Percentiles rank a stretch among this genome's conserved stretches.
phyloP scores from a whole-genome alignment of 2,329 filamentous ascomycete genomes.

The Nigrospora osmanthi region DNA sequence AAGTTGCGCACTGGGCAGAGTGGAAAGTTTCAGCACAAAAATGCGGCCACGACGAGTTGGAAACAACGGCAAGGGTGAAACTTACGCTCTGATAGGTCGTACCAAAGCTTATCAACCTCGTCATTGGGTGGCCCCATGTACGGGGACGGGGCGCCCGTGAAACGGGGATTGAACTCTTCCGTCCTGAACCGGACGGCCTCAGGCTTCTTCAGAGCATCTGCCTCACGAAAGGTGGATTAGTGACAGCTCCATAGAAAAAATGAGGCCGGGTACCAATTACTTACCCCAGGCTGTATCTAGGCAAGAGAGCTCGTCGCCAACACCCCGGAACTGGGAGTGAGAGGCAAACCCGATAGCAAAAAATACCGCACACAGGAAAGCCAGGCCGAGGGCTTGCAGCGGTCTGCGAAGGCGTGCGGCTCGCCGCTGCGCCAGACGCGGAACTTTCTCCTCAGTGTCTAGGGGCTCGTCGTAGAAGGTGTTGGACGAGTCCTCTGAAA shows the following conservation, averaged over 20 bases:
- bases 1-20: neutral
- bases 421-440: neutral
- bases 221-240: neutral
- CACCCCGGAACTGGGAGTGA: neutral
- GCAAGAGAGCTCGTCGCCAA: neutral
- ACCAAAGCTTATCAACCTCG: neutral
- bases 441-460: neutral
- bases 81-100: neutral
- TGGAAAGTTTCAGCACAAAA: neutral
- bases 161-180: neutral
- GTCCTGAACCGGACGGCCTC: neutral
- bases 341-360: neutral
- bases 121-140: neutral
- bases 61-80: neutral
- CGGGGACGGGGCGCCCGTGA: neutral
- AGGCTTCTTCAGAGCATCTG: neutral
- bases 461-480: neutral
- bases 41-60: neutral
- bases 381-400: neutral
- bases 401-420: neutral
- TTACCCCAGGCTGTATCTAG: neutral
- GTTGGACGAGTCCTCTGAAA: neutral
- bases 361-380: neutral
- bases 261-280: neutral
- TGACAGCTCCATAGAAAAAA: neutral